Evolutionary conservation across 1,284 basidiomycete genomes (phyloP), one percentile per base, ranked within the genome.

Genomic region (Phylloporus gajari): DNA sequence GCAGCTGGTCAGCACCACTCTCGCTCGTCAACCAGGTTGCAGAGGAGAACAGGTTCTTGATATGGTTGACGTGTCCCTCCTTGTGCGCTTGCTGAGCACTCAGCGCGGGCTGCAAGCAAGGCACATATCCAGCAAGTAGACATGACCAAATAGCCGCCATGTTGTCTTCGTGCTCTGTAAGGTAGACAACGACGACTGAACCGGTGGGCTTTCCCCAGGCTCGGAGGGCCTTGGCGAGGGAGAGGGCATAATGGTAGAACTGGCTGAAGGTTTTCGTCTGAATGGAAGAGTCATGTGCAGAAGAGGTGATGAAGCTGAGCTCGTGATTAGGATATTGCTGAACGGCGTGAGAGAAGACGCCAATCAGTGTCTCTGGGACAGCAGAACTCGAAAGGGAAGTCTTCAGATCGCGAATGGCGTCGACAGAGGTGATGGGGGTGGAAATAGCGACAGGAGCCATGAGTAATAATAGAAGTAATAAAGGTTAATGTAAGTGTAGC

Each of bases 131-230:
- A 3, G 77, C 78, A 1, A 78, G 65, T 2, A 79, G 68, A 65
- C 77, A 81, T 0, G 79, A 75, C 79, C 79, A 79, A 30, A 79
- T 40, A 5, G 77, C 79, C 12, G 76, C 74, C 77, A 79, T 80
- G 44, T 73, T 81, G 61, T 80, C 77, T 58, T 80, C 79, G 21
- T 81, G 78, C 46, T 79, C 77, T 1, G 78, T 81, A 38, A 81
- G 46, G 40, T 79, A 81, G 6, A 79, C 74, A 2, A 79, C 69
- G 35, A 79, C 38, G 44, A 81, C 30, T 5, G 78, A 81, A 2
- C 78, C 76, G 5, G 65, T 25, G 32, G 80, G 80, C 56, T 79
- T 81, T 25, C 73, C 9, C 70, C 46, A 64, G 78, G 73, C 25
- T 19, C 62, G 68, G 53, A 69, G 27, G 25, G 78, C 75, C 3